Base-by-base conservation (phyloP, 2,329 filamentous ascomycete genomes). In the Fusarium sp. region DNA sequence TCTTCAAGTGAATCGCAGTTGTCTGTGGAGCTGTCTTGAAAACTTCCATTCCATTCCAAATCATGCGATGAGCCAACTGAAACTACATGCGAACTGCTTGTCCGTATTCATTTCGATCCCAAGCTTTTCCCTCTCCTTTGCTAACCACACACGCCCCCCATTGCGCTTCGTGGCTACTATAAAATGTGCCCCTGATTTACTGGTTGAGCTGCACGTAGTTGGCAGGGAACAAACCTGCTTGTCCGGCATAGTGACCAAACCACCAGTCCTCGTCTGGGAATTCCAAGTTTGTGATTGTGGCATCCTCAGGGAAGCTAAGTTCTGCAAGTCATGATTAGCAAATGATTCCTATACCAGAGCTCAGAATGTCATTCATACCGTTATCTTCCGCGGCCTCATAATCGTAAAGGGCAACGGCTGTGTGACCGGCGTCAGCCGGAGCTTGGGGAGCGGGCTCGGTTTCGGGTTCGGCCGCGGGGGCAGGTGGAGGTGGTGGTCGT, bases 191-290 rank as follows among this genome's bases (percentile, higher is more conserved):
- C 37, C 7, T 35, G 37, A 35, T 49, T 50, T 63, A 65, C 58
- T 66, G 50, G 67, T 86, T 77, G 49, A 88, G 76, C 73, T 88
- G 78, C 62, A 90, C 88, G 68, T 90, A 90, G 74, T 90, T 89
- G 72, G 87, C 84, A 11, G 88, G 88, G 85, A 99, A 99, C 41
- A 99, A 83, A 60, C 95, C 95, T 27, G 85, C 84, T 54, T 88
- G 84, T 46, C 93, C 93, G 23, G 88, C 83, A 76, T 90, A 96
- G 70, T 91, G 87, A 55, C 95, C 95, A 70, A 94, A 90, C 95
- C 95, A 99, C 95, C 95, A 99, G 73, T 99, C 95, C 66, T 98
- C 94, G 70, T 98, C 95, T 3, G 95, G 95, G 77, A 98, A 98
- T 80, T 97, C 92, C 64, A 99, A 80, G 71, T 90, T 84, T 25